Conservation (phyloP, 2,329 filamentous ascomycete species). For the Capronia coronata region DNA sequence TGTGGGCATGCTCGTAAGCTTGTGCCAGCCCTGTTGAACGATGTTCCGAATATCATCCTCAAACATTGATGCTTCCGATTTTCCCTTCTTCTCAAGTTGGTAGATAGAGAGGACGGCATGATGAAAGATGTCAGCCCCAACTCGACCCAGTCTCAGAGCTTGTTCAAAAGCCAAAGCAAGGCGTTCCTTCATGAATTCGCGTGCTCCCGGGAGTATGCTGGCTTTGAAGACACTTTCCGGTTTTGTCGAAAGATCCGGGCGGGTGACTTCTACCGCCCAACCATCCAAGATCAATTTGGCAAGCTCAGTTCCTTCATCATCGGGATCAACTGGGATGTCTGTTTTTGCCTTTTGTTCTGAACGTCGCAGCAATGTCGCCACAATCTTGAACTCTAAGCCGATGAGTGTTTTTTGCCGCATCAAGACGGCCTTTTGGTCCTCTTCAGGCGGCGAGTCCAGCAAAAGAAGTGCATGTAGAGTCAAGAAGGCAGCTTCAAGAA, state of each 20-base stretch:
- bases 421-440: conserved; percentile 11
- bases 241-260: not conserved
- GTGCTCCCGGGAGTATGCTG: conserved; percentile 5
- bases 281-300: not conserved
- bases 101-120: conserved; percentile 6
- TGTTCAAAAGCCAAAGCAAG: conserved; percentile 18
- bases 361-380: conserved; percentile 7
- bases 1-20: conserved; percentile 30
- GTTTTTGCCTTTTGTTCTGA: conserved; percentile 5
- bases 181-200: conserved; percentile 14
- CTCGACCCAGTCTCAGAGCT: conserved; percentile 13
- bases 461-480: conserved; percentile 14
- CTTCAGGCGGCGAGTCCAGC: not conserved
- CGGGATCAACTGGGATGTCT: not conserved
- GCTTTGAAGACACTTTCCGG: not conserved
- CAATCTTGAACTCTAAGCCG: conserved; percentile 13
- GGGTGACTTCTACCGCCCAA: conserved; percentile 7
- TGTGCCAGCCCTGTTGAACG: conserved; percentile 40
- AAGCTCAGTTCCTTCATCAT: not conserved
- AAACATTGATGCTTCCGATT: conserved; percentile 8
- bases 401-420: conserved; percentile 12
- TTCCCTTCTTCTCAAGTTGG: not conserved
- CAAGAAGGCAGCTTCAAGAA: conserved; percentile 2
- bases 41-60: conserved; percentile 16
- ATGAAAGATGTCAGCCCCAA: conserved; percentile 5